These are phyloP conservation scores for Lenzites betulinus DNA, from an alignment of 768 basidiomycete species.

Conservation along the genomic window DNA sequence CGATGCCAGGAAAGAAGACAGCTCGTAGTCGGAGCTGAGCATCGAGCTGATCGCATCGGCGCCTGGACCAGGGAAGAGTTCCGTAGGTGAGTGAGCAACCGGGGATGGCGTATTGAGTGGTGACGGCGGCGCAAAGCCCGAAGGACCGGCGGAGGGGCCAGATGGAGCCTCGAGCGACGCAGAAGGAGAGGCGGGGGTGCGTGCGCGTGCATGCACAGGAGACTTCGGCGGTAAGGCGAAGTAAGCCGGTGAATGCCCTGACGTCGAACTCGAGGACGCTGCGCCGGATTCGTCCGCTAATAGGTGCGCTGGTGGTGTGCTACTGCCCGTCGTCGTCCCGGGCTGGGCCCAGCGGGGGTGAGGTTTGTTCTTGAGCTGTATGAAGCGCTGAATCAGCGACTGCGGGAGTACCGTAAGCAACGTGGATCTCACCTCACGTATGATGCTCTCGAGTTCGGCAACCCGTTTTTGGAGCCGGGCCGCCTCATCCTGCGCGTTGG, in stretches of 20 bases:
- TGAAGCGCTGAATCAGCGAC: not conserved
- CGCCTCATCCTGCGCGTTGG: slow-evolving; percentile 57
- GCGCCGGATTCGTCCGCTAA: not conserved
- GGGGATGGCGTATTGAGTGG: slow-evolving; percentile 29
- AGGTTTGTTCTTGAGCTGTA: slow-evolving; percentile 70
- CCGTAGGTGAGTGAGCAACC: slow-evolving; percentile 22
- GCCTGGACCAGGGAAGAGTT: slow-evolving; percentile 4
- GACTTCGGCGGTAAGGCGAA: slow-evolving; percentile 8
- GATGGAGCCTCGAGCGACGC: not conserved
- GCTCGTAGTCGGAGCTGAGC: slow-evolving; percentile 24
- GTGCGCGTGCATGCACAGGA: not conserved
- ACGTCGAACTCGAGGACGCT: not conserved
- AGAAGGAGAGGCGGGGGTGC: slow-evolving; percentile 18
- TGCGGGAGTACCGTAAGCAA: not conserved
- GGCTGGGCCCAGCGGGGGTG: slow-evolving; percentile 59
- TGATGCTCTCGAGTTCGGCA: slow-evolving; percentile 81
- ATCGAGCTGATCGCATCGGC: slow-evolving; percentile 12
- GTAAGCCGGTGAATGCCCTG: slow-evolving; percentile 1
- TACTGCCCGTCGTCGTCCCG: slow-evolving; percentile 12
- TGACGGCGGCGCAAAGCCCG: slow-evolving; percentile 22
- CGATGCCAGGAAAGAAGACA: slow-evolving; percentile 26
- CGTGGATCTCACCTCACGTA: slow-evolving; percentile 58
- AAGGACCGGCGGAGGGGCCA: slow-evolving; percentile 1
- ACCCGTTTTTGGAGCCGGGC: slow-evolving; percentile 70
- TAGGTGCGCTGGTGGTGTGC: not conserved